Evolutionary conservation across 2,329 filamentous ascomycete species (phyloP).

Genomic region (Aspergillus candidus): DNA sequence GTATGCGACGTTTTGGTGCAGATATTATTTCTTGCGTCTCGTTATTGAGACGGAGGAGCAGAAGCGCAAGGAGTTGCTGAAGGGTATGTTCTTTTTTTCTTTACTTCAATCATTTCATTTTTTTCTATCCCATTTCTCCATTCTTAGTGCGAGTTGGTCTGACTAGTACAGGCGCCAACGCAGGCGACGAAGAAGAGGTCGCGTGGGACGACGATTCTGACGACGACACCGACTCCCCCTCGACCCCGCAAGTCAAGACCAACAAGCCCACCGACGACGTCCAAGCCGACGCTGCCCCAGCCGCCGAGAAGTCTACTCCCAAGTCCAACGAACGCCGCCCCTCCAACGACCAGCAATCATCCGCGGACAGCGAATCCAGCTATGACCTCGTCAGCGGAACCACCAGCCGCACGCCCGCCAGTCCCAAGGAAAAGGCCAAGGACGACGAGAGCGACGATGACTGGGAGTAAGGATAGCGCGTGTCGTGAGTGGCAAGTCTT

Average conservation of each 20-base stretch:
- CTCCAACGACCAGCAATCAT: slow-evolving; percentile 83
- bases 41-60: slow-evolving; percentile 91
- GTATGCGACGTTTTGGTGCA: slow-evolving; percentile 83
- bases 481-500: too few relatives aligned
- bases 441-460: slow-evolving; percentile 64
- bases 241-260: slow-evolving; percentile 40
- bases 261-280: slow-evolving; percentile 24
- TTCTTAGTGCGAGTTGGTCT: slow-evolving; percentile 1
- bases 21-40: slow-evolving; percentile 91
- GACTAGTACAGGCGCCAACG: slow-evolving; percentile 32
- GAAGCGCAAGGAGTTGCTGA: slow-evolving; percentile 78
- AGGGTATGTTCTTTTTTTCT: slow-evolving; percentile 55
- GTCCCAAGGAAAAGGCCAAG: slow-evolving; percentile 49
- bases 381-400: slow-evolving; percentile 88
- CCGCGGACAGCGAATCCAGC: slow-evolving; percentile 88
- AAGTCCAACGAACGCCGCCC: slow-evolving; percentile 61
- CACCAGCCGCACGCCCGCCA: slow-evolving; percentile 69
- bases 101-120: neutral
- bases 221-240: slow-evolving; percentile 40
- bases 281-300: slow-evolving; percentile 26
- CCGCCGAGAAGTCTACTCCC: slow-evolving; percentile 38
- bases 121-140: slow-evolving; percentile 6
- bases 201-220: slow-evolving; percentile 68
- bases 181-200: slow-evolving; percentile 66
- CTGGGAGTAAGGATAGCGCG: slow-evolving; percentile 56